Base-by-base conservation (phyloP, 23 red algal genomes). In the Gracilaria caudata region DNA sequence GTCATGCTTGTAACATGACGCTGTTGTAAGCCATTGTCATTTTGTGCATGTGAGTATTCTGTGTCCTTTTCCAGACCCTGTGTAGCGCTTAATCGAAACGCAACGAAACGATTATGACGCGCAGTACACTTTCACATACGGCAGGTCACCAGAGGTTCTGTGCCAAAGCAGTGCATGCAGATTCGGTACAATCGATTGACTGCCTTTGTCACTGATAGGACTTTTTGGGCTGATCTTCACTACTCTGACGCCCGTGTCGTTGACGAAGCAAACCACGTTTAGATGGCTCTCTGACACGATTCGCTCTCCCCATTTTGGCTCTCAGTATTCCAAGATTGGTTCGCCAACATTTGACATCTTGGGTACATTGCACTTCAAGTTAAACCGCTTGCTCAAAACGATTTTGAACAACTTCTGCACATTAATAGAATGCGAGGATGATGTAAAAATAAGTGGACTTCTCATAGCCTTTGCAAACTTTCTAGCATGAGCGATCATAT, bases 331-430 rank as follows among this genome's bases (percentile, higher is more conserved):
- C 36, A 97, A 60, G 35, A 97, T 86, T 58, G 94, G 94, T 53
- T 97, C 88, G 4, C 94, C 94, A 28, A 87, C 79, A 80, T 89
- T 92, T 11, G 83, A 86, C 83, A 93, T 82, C 54, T 74, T 79
- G 26, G 76, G 64, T 1, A 97, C 89, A 71, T 86, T 92, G 30
- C 76, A 85, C 34, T 92, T 93, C 72, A 98, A 81, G 64, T 98
- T 94, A 61, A 98, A 95, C 34, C 92, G 84, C 41, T 93, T 94
- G 56, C 87, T 78, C 12, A 98, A 77, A 35, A 98, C 92, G 49
- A 98, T 81, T 60, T 98, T 98, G 78, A 98, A 98, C 38, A 98
- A 57, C 61, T 94, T 92, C 51, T 98, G 96, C 57, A 98, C 96
- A 77, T 98, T 94, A 64, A 98, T 95, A 44, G 83, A 86, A 78